phyloP scores from a whole-genome alignment of 352 stramenopile genomes.

The Lagenidium giganteum region DNA sequence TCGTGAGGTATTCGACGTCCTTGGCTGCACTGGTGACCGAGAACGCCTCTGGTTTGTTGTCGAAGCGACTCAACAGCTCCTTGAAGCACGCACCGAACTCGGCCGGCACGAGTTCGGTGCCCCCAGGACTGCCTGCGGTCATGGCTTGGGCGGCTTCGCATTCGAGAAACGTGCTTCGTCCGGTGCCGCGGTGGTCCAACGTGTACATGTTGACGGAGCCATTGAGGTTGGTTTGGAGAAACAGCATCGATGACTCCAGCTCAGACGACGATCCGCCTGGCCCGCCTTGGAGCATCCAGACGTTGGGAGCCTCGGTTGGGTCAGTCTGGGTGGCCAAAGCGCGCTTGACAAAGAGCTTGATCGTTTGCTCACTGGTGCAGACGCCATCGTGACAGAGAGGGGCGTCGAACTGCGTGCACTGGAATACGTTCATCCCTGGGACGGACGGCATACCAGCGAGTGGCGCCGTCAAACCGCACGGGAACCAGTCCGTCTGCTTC shows the following conservation, averaged over 20 bases:
- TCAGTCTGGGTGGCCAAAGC: background rate
- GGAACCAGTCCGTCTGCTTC: too few relatives aligned
- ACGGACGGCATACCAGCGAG: too few relatives aligned
- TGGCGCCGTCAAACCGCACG: too few relatives aligned
- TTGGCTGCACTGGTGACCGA: conserved; percentile 15
- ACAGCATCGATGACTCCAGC: conserved; percentile 33
- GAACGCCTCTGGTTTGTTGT: conserved; percentile 20
- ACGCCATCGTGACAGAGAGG: conserved; percentile 17
- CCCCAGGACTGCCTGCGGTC: conserved; percentile 10
- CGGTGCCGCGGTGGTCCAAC: conserved; percentile 50
- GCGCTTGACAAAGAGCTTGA: conserved; percentile 21
- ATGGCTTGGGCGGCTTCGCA: conserved; percentile 32
- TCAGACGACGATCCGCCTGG: conserved; percentile 8
- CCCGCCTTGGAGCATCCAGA: conserved; percentile 15
- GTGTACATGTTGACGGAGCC: conserved; percentile 43
- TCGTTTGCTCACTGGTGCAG: conserved; percentile 8
- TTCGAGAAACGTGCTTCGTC: conserved; percentile 30
- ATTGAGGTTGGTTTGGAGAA: conserved; percentile 25
- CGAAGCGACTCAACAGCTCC: conserved; percentile 22
- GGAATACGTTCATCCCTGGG: too few relatives aligned
- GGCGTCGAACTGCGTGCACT: conserved; percentile 12
- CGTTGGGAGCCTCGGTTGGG: conserved; percentile 1
- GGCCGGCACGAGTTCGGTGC: conserved; percentile 9
- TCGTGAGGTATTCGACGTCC: conserved; percentile 1
- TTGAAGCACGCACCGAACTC: conserved; percentile 27